Evolutionary conservation across 352 stramenopile species (phyloP).

Genomic region (Phytophthora pinifolia): DNA sequence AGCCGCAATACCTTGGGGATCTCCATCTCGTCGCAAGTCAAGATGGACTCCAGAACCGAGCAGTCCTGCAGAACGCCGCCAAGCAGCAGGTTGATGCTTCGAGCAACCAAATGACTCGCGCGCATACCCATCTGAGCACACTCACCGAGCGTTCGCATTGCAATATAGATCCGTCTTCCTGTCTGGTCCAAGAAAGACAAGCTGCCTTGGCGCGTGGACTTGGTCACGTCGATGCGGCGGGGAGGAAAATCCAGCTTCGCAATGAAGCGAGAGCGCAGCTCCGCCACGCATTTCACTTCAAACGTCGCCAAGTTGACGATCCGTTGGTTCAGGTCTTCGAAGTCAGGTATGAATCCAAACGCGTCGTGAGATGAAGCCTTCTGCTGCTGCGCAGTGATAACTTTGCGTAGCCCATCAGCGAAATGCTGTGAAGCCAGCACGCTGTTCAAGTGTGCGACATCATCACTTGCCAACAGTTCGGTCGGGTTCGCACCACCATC

Average conservation of each 20-base stretch:
- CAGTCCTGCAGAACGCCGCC: slow-evolving; percentile 63
- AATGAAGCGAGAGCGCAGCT: slow-evolving; percentile 64
- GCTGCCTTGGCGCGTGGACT: slow-evolving; percentile 42
- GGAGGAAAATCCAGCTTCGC: slow-evolving; percentile 50
- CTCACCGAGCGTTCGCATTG: slow-evolving; percentile 37
- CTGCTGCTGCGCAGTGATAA: slow-evolving; percentile 77
- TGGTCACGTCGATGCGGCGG: slow-evolving; percentile 64
- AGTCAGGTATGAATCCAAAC: slow-evolving; percentile 51
- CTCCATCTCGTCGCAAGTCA: slow-evolving; percentile 49
- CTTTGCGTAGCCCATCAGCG: slow-evolving; percentile 51
- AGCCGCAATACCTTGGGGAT: slow-evolving; percentile 51
- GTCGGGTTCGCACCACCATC: slow-evolving; percentile 17
- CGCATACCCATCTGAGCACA: slow-evolving; percentile 38
- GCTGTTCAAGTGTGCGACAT: slow-evolving; percentile 53
- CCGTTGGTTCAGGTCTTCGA: slow-evolving; percentile 60
- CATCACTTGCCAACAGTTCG: slow-evolving; percentile 28
- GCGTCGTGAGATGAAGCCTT: slow-evolving; percentile 38
- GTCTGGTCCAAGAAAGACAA: slow-evolving; percentile 63
- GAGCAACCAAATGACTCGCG: slow-evolving; percentile 55
- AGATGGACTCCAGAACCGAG: slow-evolving; percentile 63
- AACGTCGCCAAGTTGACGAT: slow-evolving; percentile 53
- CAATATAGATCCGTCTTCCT: slow-evolving; percentile 50
- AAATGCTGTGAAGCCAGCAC: slow-evolving; percentile 57
- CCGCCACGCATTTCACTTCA: slow-evolving; percentile 49
- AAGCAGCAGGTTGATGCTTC: slow-evolving; percentile 70